phyloP scores from a whole-genome alignment of 225 moss, liverwort and hornwort species.

The Pseudisothecium myosuroides region DNA sequence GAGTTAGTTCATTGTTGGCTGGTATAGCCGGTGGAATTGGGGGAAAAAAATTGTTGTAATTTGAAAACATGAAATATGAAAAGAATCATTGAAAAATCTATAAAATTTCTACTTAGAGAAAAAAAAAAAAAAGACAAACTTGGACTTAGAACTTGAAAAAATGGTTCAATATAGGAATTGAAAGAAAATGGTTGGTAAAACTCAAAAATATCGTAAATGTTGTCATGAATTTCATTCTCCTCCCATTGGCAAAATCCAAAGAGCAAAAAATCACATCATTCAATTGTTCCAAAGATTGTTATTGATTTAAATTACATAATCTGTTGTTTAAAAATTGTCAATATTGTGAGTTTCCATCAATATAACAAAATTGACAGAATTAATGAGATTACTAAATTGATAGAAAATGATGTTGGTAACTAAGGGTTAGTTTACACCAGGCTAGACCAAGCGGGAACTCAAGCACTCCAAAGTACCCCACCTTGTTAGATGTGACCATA shows the following conservation, averaged over 20 bases:
- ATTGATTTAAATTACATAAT: neutral
- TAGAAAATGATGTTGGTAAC: neutral
- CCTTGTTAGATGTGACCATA: too few relatives aligned
- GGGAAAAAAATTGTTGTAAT: neutral
- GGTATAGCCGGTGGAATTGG: neutral
- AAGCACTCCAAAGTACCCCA: too few relatives aligned
- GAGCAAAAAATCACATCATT: neutral
- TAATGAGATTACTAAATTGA: fast-evolving
- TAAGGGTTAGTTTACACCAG: too few relatives aligned
- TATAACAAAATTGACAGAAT: fast-evolving
- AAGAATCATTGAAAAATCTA: neutral
- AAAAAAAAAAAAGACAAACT: neutral
- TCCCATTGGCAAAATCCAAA: fast-evolving
- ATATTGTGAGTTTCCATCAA: neutral
- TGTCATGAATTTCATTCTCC: neutral
- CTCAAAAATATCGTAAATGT: fast-evolving
- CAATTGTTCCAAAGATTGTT: fast-evolving
- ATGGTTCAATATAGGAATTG: fast-evolving
- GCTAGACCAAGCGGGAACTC: too few relatives aligned
- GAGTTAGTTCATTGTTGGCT: neutral
- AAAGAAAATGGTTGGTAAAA: neutral
- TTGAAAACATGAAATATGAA: neutral
- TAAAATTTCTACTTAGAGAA: neutral
- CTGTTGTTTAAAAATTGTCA: neutral
- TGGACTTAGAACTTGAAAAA: fast-evolving